Conservation (phyloP, 2,329 filamentous ascomycete genomes). For the Colletotrichum sp. region DNA sequence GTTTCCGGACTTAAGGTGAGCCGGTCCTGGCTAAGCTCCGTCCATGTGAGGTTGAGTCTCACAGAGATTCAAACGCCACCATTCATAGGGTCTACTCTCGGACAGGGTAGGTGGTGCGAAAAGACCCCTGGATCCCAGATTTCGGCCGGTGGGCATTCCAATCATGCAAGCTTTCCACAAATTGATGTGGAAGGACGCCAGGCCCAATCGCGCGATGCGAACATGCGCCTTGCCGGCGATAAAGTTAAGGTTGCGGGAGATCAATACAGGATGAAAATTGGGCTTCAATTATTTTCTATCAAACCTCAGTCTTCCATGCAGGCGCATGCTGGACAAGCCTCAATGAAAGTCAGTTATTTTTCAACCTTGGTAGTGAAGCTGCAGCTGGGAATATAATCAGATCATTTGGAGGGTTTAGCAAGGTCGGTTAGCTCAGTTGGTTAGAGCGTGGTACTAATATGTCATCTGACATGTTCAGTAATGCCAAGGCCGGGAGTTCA, state of each 20-base stretch:
- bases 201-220: background rate
- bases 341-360: too few relatives aligned
- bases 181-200: background rate
- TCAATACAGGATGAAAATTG: background rate
- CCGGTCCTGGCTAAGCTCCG: background rate
- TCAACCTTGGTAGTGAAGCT: too few relatives aligned
- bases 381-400: fast-evolving
- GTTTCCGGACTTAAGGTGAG: background rate
- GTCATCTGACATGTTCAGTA: background rate
- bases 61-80: background rate
- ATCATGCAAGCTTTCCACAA: background rate
- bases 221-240: background rate
- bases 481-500: background rate
- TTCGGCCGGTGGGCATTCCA: background rate
- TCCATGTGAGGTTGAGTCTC: background rate
- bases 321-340: background rate
- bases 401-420: fast-evolving
- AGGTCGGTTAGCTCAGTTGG: background rate
- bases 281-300: fast-evolving
- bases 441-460: background rate
- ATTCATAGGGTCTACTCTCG: background rate
- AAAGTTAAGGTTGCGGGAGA: background rate
- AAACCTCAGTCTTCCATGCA: background rate
- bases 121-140: fast-evolving
- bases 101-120: fast-evolving